phyloP scores from a whole-genome alignment of 176 grass and related monocot genomes.

The Avena insularis region DNA sequence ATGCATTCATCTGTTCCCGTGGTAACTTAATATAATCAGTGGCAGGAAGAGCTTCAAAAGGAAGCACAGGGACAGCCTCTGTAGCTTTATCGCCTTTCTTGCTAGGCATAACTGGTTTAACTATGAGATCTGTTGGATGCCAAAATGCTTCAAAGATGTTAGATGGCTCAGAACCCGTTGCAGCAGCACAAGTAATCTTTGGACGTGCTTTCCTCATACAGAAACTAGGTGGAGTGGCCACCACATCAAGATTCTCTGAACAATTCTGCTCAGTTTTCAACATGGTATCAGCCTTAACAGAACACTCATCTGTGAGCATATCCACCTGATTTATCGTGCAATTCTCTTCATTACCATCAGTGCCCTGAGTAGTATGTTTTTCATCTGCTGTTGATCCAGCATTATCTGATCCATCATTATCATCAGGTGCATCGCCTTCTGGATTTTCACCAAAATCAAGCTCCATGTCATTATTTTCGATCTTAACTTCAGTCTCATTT shows the following conservation, averaged over 20 bases:
- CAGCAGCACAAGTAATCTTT: conserved; percentile 56
- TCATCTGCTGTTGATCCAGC: conserved; percentile 48
- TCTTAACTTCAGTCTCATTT: conserved; percentile 75
- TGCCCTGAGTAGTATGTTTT: conserved; percentile 49
- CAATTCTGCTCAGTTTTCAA: conserved; percentile 59
- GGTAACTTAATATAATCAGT: conserved; percentile 83
- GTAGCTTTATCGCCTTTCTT: conserved; percentile 80
- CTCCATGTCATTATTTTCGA: conserved; percentile 94
- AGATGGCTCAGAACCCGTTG: conserved; percentile 64
- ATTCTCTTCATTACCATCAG: conserved; percentile 66
- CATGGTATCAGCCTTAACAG: conserved; percentile 45
- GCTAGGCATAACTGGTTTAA: conserved; percentile 97
- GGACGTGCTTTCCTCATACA: conserved; percentile 68
- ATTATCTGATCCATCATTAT: conserved; percentile 72
- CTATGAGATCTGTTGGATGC: conserved; percentile 89
- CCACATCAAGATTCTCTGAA: conserved; percentile 58
- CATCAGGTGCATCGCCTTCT: conserved; percentile 79
- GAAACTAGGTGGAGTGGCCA: conserved; percentile 64
- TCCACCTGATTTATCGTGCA: conserved; percentile 61
- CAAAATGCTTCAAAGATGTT: conserved; percentile 80
- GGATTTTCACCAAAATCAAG: conserved; percentile 94
- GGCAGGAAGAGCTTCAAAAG: conserved; percentile 74
- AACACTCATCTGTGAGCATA: conserved; percentile 58
- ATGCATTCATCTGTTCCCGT: conserved; percentile 71
- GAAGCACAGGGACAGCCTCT: conserved; percentile 58